Percentiles rank a stretch among this genome's conserved stretches.
phyloP scores from a whole-genome alignment of 2,329 filamentous ascomycete genomes.

The Ilyonectria robusta region DNA sequence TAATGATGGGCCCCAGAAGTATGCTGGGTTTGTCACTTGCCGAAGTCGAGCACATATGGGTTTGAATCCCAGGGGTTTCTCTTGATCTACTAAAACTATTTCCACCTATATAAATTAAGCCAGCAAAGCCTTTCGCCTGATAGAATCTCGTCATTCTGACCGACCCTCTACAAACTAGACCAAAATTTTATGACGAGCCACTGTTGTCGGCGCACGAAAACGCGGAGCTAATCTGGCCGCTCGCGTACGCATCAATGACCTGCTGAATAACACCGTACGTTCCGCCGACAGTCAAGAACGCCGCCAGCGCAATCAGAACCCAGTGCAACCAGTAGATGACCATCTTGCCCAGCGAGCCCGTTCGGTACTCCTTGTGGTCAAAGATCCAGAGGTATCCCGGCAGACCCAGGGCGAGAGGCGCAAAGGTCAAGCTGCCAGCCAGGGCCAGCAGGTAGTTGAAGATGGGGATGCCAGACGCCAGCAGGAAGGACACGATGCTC shows the following conservation, averaged over 20 bases:
- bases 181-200: slow-evolving; percentile 10
- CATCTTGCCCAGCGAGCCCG: slow-evolving; percentile 44
- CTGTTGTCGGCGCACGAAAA: slow-evolving; percentile 65
- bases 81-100: neutral
- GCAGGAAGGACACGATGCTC: slow-evolving; percentile 49
- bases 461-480: slow-evolving; percentile 53
- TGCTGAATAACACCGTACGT: slow-evolving; percentile 63
- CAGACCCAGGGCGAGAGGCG: slow-evolving; percentile 53
- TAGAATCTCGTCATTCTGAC: neutral
- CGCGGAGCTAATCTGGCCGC: slow-evolving; percentile 60
- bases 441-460: slow-evolving; percentile 41
- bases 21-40: neutral
- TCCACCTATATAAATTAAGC: neutral
- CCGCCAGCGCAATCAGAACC: slow-evolving; percentile 53
- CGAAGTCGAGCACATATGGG: too few relatives aligned
- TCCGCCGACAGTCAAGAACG: slow-evolving; percentile 57
- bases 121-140: too few relatives aligned
- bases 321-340: slow-evolving; percentile 52
- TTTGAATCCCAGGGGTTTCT: neutral
- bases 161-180: neutral
- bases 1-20: neutral
- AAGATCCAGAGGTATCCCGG: slow-evolving; percentile 56
- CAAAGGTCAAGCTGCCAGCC: slow-evolving; percentile 50
- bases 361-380: slow-evolving; percentile 52
- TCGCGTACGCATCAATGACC: slow-evolving; percentile 66